phyloP scores from a whole-genome alignment of 768 basidiomycete species.

The Suillus placidus region DNA sequence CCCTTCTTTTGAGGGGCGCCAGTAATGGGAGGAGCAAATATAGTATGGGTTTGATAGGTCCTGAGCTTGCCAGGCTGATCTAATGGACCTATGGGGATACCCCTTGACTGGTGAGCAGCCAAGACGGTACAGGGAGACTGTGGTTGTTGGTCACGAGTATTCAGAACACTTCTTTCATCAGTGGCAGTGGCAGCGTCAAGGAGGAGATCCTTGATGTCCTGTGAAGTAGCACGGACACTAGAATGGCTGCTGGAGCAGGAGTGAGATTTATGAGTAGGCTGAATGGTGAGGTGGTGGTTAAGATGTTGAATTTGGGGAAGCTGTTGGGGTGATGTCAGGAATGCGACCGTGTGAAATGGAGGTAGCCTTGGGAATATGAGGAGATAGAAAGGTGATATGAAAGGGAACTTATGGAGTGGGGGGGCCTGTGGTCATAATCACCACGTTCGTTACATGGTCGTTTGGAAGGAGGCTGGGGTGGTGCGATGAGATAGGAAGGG shows the following conservation, averaged over 20 bases:
- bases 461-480: slow-evolving; percentile 53
- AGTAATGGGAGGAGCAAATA: slow-evolving; percentile 74
- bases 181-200: slow-evolving; percentile 47
- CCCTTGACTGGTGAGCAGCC: slow-evolving; percentile 35
- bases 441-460: slow-evolving; percentile 43
- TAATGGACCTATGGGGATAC: slow-evolving; percentile 32
- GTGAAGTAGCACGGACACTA: slow-evolving; percentile 35
- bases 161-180: slow-evolving; percentile 32
- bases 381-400: not conserved
- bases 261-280: slow-evolving; percentile 15
- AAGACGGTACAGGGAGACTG: slow-evolving; percentile 33
- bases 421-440: slow-evolving; percentile 30
- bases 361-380: slow-evolving; percentile 13
- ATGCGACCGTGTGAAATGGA: slow-evolving; percentile 18
- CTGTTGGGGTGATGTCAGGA: slow-evolving; percentile 22
- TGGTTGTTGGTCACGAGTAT: slow-evolving; percentile 32
- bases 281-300: slow-evolving; percentile 11
- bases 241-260: slow-evolving; percentile 41
- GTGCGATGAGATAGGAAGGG: slow-evolving; percentile 28
- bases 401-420: slow-evolving; percentile 5
- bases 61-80: slow-evolving; percentile 40
- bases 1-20: slow-evolving; percentile 72
- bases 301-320: slow-evolving; percentile 26
- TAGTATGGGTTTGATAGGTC: slow-evolving; percentile 64
- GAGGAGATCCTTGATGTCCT: slow-evolving; percentile 50